phyloP scores from a whole-genome alignment of 2,329 filamentous ascomycete genomes.

The Aureobasidium sp. region DNA sequence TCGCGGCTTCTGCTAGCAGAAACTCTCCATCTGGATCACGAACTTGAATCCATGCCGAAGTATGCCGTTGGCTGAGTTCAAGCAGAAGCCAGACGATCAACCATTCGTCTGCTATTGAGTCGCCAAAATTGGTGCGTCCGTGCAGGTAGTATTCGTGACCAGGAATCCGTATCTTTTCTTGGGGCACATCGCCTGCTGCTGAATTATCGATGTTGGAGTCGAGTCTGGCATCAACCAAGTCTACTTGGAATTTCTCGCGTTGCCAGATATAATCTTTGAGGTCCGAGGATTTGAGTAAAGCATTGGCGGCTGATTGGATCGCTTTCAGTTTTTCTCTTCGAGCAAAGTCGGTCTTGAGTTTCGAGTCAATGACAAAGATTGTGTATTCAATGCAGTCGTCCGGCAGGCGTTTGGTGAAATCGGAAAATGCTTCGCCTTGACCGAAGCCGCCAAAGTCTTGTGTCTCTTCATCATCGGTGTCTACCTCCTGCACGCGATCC shows the following conservation, averaged over 20 bases:
- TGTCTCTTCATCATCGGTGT: neutral
- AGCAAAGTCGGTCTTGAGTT: constrained; percentile 44
- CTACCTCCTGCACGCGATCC: neutral
- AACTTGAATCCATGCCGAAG: constrained; percentile 72
- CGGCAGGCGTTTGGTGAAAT: constrained; percentile 61
- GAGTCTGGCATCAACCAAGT: constrained; percentile 45
- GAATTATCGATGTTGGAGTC: constrained; percentile 16
- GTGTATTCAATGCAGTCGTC: constrained; percentile 85
- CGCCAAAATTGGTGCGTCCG: constrained; percentile 79
- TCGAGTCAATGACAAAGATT: constrained; percentile 61
- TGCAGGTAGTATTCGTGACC: constrained; percentile 41
- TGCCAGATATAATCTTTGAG: constrained; percentile 95
- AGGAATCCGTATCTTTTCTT: neutral
- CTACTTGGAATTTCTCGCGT: constrained; percentile 65
- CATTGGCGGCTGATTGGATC: constrained; percentile 61
- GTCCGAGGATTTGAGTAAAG: constrained; percentile 52
- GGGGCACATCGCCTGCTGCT: neutral
- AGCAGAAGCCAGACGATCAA: constrained; percentile 83
- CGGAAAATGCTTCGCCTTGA: constrained; percentile 53
- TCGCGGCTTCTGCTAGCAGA: constrained; percentile 86
- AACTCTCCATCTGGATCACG: constrained; percentile 92
- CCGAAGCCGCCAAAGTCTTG: constrained; percentile 59
- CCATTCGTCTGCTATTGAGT: constrained; percentile 97
- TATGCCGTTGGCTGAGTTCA: constrained; percentile 67
- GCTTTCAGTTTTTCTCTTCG: constrained; percentile 61